A percentile compares a stretch with the other conserved stretches of the same genome.
Conservation (phyloP, 2,329 filamentous ascomycete species). For the Pestalotiopsis sp. region DNA sequence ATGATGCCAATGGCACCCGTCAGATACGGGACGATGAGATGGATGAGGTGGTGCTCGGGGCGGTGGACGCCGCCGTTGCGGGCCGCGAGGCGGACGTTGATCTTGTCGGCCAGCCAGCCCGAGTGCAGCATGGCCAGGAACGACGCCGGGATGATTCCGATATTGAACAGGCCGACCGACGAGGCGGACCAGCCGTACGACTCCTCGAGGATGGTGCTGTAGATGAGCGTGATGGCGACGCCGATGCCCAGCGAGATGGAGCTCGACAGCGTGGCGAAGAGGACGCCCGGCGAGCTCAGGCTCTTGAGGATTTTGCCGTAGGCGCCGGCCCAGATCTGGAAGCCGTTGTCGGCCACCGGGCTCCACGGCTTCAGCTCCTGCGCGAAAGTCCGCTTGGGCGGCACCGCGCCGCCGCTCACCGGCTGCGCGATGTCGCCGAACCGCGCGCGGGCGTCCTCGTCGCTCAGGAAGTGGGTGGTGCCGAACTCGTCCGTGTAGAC, state of each 20-base stretch:
- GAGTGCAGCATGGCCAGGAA: constrained; percentile 32
- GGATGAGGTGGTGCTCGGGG: constrained; percentile 23
- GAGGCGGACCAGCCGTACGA: constrained; percentile 34
- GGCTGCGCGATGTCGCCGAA: constrained; percentile 11
- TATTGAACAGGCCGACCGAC: constrained; percentile 47
- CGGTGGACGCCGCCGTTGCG: constrained; percentile 23
- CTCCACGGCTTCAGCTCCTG: constrained; percentile 36
- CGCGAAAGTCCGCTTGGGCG: constrained; percentile 4
- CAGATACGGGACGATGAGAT: constrained; percentile 15
- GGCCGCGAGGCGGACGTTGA: constrained; percentile 21
- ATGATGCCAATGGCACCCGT: constrained; percentile 19
- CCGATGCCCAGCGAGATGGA: constrained; percentile 39
- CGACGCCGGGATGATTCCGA: constrained; percentile 46
- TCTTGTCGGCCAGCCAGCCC: constrained; percentile 20
- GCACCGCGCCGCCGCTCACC: background rate
- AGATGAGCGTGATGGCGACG: constrained; percentile 40
- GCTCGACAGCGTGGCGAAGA: constrained; percentile 38
- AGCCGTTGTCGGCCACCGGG: constrained; percentile 13
- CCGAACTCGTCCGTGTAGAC: constrained; percentile 40
- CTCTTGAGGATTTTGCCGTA: constrained; percentile 19
- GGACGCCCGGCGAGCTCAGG: constrained; percentile 36
- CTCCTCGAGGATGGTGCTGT: constrained; percentile 36
- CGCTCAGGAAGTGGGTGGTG: constrained; percentile 35
- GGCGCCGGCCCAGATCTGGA: constrained; percentile 18
- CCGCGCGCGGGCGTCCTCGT: constrained; percentile 29